These are phyloP conservation scores for Ogataea sp. DNA, from an alignment of 805 yeast species.

Conservation along the genomic window DNA sequence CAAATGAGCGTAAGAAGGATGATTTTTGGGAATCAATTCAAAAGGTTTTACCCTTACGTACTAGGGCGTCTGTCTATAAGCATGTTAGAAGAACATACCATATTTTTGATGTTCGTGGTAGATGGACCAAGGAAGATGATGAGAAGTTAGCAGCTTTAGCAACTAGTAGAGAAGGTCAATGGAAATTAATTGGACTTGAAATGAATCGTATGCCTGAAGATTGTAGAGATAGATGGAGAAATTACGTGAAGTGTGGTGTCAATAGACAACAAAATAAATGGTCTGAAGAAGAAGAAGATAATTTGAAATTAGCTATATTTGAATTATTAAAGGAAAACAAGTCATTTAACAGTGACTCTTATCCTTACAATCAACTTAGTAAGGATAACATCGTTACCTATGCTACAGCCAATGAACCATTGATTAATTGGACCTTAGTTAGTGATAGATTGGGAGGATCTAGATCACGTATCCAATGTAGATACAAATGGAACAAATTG, in stretches of 20 bases:
- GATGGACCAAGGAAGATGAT: slow-evolving; percentile 85
- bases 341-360: background rate
- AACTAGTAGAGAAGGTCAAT: slow-evolving; percentile 64
- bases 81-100: slow-evolving; percentile 89
- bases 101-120: slow-evolving; percentile 79
- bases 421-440: slow-evolving; percentile 86
- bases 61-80: slow-evolving; percentile 85
- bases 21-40: slow-evolving; percentile 83
- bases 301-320: slow-evolving; percentile 46
- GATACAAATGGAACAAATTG: slow-evolving; percentile 91
- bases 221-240: slow-evolving; percentile 94
- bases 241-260: slow-evolving; percentile 86
- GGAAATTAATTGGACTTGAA: slow-evolving; percentile 76
- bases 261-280: slow-evolving; percentile 73
- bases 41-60: slow-evolving; percentile 72
- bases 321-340: slow-evolving; percentile 30
- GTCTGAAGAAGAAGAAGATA: slow-evolving; percentile 64
- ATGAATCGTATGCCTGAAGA: slow-evolving; percentile 97
- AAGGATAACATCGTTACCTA: slow-evolving; percentile 8
- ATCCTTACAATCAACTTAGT: background rate
- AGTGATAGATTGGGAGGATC: slow-evolving; percentile 85
- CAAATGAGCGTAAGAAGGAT: slow-evolving; percentile 76
- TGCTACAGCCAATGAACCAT: slow-evolving; percentile 19
- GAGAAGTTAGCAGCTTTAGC: slow-evolving; percentile 54
- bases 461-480: slow-evolving; percentile 86